Conservation (phyloP, 2,329 filamentous ascomycete species). For the Dryadomyces quercivorus region DNA sequence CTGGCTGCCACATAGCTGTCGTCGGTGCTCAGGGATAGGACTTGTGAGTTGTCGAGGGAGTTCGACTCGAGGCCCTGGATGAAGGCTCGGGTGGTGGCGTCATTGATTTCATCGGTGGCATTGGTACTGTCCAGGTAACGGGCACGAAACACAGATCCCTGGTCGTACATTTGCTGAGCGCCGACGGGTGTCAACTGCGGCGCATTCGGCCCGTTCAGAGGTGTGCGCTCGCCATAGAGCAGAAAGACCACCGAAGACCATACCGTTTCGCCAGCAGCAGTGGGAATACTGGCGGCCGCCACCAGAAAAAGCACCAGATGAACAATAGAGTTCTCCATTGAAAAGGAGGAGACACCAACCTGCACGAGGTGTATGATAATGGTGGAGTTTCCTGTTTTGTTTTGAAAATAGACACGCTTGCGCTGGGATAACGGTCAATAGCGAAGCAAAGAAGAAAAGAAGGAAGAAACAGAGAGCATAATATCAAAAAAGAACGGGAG, state of each 20-base stretch:
- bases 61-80: slow-evolving; percentile 30
- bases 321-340: background rate
- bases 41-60: slow-evolving; percentile 35
- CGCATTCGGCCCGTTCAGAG: slow-evolving; percentile 19
- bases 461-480: too few relatives aligned
- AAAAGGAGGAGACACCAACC: background rate
- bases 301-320: background rate
- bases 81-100: slow-evolving; percentile 20
- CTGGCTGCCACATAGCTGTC: slow-evolving; percentile 47
- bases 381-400: too few relatives aligned
- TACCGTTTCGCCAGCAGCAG: slow-evolving; percentile 18
- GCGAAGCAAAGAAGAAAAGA: too few relatives aligned
- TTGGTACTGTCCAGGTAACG: slow-evolving; percentile 30
- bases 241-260: slow-evolving; percentile 38
- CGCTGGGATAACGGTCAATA: too few relatives aligned
- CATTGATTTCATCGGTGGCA: slow-evolving; percentile 12
- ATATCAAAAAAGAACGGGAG: too few relatives aligned
- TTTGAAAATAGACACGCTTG: too few relatives aligned
- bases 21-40: slow-evolving; percentile 28
- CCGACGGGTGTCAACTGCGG: slow-evolving; percentile 37
- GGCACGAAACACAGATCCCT: slow-evolving; percentile 34
- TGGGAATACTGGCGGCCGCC: background rate
- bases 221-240: slow-evolving; percentile 41
- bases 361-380: too few relatives aligned
- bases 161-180: slow-evolving; percentile 37